Conservation (phyloP, 2,329 filamentous ascomycete genomes). For the Epichloe baconii region DNA sequence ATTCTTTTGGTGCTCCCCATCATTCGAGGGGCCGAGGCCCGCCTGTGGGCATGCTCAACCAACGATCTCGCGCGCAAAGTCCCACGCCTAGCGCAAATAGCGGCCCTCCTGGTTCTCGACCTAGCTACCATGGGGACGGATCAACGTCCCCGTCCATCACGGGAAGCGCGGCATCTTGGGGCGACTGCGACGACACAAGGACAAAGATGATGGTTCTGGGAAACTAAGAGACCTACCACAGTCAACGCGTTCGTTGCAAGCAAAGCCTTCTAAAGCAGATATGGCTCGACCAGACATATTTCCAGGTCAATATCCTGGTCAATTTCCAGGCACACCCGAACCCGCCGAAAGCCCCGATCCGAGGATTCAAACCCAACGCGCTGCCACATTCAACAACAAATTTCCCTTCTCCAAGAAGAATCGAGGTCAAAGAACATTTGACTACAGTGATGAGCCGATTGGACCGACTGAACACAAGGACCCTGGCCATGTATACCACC, state of each 20-base stretch:
- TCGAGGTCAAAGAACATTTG: constrained; percentile 31
- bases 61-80: constrained; percentile 56
- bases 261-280: constrained; percentile 36
- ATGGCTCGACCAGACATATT: constrained; percentile 26
- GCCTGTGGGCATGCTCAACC: constrained; percentile 31
- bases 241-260: constrained; percentile 39
- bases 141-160: constrained; percentile 44
- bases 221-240: constrained; percentile 35
- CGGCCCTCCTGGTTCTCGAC: constrained; percentile 34
- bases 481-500: constrained; percentile 52
- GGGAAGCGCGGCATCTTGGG: constrained; percentile 38
- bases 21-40: constrained; percentile 39
- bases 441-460: constrained; percentile 45
- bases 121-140: constrained; percentile 33
- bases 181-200: constrained; percentile 37
- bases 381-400: constrained; percentile 47
- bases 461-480: constrained; percentile 47
- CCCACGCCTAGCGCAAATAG: constrained; percentile 67
- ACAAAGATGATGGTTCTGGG: constrained; percentile 38
- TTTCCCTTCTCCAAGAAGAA: constrained; percentile 48
- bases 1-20: constrained; percentile 33
- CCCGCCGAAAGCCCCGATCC: constrained; percentile 18
- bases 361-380: constrained; percentile 19
- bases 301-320: constrained; percentile 19
- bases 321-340: constrained; percentile 16